Conservation (phyloP, 2,329 filamentous ascomycete species). For the Teratosphaeria destructans region DNA sequence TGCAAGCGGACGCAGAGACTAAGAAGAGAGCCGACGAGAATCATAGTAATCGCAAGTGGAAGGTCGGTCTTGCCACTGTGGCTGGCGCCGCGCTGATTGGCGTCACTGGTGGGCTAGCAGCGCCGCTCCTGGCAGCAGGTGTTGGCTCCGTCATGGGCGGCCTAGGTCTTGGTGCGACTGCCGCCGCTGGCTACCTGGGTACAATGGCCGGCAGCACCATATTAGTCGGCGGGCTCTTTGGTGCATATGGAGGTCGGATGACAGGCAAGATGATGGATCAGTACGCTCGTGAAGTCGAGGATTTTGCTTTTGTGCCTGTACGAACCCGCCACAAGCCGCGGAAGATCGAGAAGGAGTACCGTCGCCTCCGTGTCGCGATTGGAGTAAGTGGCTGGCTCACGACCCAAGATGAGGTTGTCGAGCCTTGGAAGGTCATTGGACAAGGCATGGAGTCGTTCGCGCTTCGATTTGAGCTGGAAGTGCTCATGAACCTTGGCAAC, state of each 20-base stretch:
- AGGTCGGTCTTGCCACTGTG: constrained; percentile 77
- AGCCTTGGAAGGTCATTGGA: constrained; percentile 70
- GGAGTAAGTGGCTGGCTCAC: constrained; percentile 74
- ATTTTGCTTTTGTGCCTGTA: constrained; percentile 77
- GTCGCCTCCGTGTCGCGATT: constrained; percentile 63
- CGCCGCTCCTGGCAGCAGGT: constrained; percentile 65
- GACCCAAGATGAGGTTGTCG: constrained; percentile 58
- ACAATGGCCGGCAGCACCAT: constrained; percentile 69
- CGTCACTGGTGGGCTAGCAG: constrained; percentile 67
- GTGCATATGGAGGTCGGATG: constrained; percentile 79
- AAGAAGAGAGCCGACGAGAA: constrained; percentile 60
- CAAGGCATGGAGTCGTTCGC: constrained; percentile 67
- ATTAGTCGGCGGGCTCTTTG: constrained; percentile 75
- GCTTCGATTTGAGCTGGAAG: constrained; percentile 71
- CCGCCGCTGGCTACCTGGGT: constrained; percentile 69
- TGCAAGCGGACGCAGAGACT: constrained; percentile 68
- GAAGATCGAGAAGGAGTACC: constrained; percentile 40
- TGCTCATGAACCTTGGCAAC: constrained; percentile 65
- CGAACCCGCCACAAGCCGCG: constrained; percentile 46
- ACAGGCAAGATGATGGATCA: constrained; percentile 77
- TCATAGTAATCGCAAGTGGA: constrained; percentile 57
- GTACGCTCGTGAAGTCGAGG: constrained; percentile 76
- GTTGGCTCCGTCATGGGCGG: constrained; percentile 72
- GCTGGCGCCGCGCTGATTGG: constrained; percentile 82
- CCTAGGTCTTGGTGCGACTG: constrained; percentile 60